Conservation (phyloP, 2,329 filamentous ascomycete genomes). For the Exophiala sp. region DNA sequence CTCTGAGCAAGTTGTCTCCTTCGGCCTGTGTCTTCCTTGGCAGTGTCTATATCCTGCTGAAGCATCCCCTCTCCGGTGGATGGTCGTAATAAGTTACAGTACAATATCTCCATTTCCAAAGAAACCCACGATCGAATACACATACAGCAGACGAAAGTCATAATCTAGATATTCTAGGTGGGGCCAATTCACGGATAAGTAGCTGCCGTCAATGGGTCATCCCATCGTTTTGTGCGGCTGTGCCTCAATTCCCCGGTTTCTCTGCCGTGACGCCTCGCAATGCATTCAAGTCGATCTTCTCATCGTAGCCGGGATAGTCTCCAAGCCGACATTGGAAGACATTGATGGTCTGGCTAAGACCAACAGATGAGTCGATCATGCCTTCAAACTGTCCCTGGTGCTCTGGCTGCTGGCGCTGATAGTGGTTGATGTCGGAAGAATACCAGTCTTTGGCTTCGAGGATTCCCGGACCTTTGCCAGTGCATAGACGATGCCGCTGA, state of each 20-base stretch:
- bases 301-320: background rate
- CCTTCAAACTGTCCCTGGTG: slow-evolving; percentile 77
- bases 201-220: background rate
- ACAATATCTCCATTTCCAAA: background rate
- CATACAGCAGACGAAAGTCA: slow-evolving; percentile 3
- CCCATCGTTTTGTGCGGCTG: background rate
- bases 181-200: background rate
- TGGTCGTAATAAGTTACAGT: no score
- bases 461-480: slow-evolving; percentile 79
- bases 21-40: background rate
- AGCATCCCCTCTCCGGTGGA: no score
- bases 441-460: slow-evolving; percentile 56
- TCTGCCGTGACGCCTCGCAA: slow-evolving; percentile 11
- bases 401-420: slow-evolving; percentile 91
- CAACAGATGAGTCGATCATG: slow-evolving; percentile 36
- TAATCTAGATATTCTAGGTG: background rate
- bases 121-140: background rate
- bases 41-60: background rate
- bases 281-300: slow-evolving; percentile 3
- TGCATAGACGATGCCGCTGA: slow-evolving; percentile 87
- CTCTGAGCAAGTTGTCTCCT: no score
- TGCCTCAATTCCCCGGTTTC: background rate
- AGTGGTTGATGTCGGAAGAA: slow-evolving; percentile 62
- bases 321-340: background rate
- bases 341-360: background rate